A percentile compares a stretch with the other conserved stretches of the same genome.
Conservation (phyloP, 2,329 filamentous ascomycete genomes). For the Calonectria henricotiae region DNA sequence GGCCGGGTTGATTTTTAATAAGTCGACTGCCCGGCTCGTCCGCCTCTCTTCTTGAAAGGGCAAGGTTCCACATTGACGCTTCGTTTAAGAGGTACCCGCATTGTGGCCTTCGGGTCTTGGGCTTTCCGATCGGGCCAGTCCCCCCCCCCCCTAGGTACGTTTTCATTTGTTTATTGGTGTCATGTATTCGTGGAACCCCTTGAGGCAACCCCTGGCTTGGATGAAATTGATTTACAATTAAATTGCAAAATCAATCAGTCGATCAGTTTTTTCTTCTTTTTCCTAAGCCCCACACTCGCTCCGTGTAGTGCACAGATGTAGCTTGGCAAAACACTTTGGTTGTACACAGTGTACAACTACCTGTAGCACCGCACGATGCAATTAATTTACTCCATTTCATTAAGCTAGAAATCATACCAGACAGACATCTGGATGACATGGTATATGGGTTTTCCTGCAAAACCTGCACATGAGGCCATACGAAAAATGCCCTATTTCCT, state of each 20-base stretch:
- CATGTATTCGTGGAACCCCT: background rate
- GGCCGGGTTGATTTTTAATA: background rate
- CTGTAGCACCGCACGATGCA: background rate
- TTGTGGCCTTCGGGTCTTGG: slow-evolving; percentile 25
- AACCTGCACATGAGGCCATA: slow-evolving; percentile 30
- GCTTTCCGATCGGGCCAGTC: slow-evolving; percentile 36
- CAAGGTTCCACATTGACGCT: slow-evolving; percentile 31
- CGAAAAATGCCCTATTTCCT: slow-evolving; percentile 33
- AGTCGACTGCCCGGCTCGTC: slow-evolving; percentile 28
- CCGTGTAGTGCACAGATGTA: background rate
- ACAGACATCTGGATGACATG: slow-evolving; percentile 1
- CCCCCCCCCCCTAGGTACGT: background rate
- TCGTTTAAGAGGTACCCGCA: slow-evolving; percentile 24
- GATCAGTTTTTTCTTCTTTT: background rate
- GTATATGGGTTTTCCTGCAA: slow-evolving; percentile 6
- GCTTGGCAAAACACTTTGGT: background rate
- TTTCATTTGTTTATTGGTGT: background rate
- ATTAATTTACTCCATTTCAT: slow-evolving; percentile 9
- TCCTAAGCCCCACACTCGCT: background rate
- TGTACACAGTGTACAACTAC: background rate
- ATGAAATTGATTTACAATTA: slow-evolving; percentile 19
- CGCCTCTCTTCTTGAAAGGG: slow-evolving; percentile 7
- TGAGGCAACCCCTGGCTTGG: slow-evolving; percentile 21
- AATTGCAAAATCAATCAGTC: background rate
- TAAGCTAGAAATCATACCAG: background rate